Base-by-base conservation (phyloP, 805 yeast genomes). In the Saccharomycopsis schoenii region DNA sequence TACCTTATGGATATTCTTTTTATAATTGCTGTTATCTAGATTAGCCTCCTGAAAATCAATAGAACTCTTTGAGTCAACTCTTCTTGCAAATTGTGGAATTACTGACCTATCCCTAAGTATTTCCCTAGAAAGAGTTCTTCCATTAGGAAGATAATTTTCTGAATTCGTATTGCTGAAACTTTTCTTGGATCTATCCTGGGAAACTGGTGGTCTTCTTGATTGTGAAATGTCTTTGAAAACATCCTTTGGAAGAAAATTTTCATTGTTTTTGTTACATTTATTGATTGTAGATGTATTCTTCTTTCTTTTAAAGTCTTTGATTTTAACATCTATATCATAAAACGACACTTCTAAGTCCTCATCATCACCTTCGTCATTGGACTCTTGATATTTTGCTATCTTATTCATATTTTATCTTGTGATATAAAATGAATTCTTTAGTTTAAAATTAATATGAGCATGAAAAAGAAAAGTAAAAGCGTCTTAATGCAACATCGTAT, bases 341-440 rank as follows among this genome's bases (percentile, higher is more conserved):
- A 62, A 62, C 36, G 65, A 62, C 8, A 60, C 57, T 37, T 62
- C 65, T n/a, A 62, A 25, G 43, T 62, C 61, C 19, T 34, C 52
- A 11, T 62, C 65, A 1, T 24, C 37, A 9, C 61, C 65, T 17
- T 56, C 43, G 34, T 62, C 63, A 19, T 56, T 57, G 15, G 52
- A 47, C 34, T 47, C 52, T n/a, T 24, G 52, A 47, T 47, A 47
- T 11, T 47, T 21, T 14, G 52, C 52, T 21, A 47, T 47, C 21
- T 47, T 47, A 24, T 24, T 47, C 52, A 47, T 60, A 62, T 55
- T 17, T 58, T 37, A 37, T 37, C 15, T 29, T 29, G 6, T 29
- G 34, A 29, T 29, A 29, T 29, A 29, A 29, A 4, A 4, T 4
- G 34, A 29, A 29, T 29, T 29, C 3, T 29, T 29, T 29, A 29